Conservation (phyloP, 2,329 filamentous ascomycete genomes). For the Xylariales sp. region DNA sequence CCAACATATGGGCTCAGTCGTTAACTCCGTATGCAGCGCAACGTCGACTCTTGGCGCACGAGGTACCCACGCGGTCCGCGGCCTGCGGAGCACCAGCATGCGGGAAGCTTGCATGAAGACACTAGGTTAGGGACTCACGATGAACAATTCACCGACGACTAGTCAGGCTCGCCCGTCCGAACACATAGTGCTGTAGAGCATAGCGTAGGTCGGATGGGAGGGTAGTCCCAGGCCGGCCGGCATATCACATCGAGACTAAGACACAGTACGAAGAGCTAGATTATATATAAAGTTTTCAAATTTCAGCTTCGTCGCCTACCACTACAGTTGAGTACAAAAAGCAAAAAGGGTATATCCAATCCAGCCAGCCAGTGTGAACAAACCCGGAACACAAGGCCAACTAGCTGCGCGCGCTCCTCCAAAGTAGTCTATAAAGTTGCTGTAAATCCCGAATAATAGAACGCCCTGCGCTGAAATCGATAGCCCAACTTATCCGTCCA, state of each 20-base stretch:
- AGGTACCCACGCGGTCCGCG: slow-evolving; percentile 35
- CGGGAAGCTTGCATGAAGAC: slow-evolving; percentile 35
- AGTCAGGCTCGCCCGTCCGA: not conserved
- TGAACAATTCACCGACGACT: not conserved
- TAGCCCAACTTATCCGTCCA: slow-evolving; percentile 18
- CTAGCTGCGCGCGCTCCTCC: slow-evolving; percentile 21
- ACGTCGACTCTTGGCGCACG: slow-evolving; percentile 35
- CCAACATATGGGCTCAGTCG: no score
- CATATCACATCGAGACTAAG: no score
- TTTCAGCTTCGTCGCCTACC: slow-evolving; percentile 21
- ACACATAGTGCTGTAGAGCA: not conserved
- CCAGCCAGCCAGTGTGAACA: slow-evolving; percentile 36
- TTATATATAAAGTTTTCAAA: slow-evolving; percentile 1
- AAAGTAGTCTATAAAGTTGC: slow-evolving; percentile 37
- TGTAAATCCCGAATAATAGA: slow-evolving; percentile 22
- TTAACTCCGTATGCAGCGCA: slow-evolving; percentile 25
- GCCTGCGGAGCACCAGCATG: slow-evolving; percentile 26
- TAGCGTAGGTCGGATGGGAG: not conserved
- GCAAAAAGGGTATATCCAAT: slow-evolving; percentile 41
- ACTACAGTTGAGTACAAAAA: slow-evolving; percentile 33
- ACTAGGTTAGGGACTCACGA: not conserved
- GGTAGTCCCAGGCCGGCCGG: no score
- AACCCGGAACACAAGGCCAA: slow-evolving; percentile 30
- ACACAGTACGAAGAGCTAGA: not conserved
- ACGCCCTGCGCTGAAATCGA: slow-evolving; percentile 36